Evolutionary conservation across 345 rosid species (phyloP), one percentile per base, ranked within the genome.

Genomic region (Arabis hirsuta): DNA sequence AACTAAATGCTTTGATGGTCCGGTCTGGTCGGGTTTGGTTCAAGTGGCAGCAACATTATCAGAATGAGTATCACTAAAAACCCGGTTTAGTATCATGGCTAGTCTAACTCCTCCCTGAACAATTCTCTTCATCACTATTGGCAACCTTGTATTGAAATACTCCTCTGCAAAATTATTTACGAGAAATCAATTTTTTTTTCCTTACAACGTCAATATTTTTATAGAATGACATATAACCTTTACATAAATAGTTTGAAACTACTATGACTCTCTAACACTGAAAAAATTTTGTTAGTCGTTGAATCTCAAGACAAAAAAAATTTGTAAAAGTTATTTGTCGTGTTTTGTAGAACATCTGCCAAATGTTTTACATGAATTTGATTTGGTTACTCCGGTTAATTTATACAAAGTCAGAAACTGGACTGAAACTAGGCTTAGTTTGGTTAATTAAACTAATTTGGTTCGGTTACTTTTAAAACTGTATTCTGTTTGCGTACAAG

Each of bases 51-150:
- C 86, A 76, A 67, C 52, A 29, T 27, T 7, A 55, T 73, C 86
- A 61, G 78, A 68, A 26, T 81, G 67, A 13, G 78, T 64, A 7
- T 78, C 87, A 10, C 88, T 84, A 42, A 94, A 85, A 34, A 81
- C 73, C 54, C 65, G 69, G 80, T 94, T 94, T 81, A 94, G 81
- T 62, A 81, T 75, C 98, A 94, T 91, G 65, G 91, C 98, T 68
- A 94, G 56, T 52, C 98, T 84, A 52, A 94, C 82, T 48, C 98
- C 98, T 10, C 97, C 98, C 45, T 94, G 97, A 62, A 95, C 95
- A 14, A 94, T 82, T 52, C 98, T 86, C 78, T 89, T 91, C 97
- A 89, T 91, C 55, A 89, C 97, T 65, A 89, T 67, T 34, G 96
- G 90, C 93, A 87, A 78, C 78, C 95, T 89, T 52, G 98, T 83